Percentiles rank a stretch among this genome's conserved stretches.
Evolutionary conservation across 441 rosid species (phyloP).

Genomic region (Kokia cookei): DNA sequence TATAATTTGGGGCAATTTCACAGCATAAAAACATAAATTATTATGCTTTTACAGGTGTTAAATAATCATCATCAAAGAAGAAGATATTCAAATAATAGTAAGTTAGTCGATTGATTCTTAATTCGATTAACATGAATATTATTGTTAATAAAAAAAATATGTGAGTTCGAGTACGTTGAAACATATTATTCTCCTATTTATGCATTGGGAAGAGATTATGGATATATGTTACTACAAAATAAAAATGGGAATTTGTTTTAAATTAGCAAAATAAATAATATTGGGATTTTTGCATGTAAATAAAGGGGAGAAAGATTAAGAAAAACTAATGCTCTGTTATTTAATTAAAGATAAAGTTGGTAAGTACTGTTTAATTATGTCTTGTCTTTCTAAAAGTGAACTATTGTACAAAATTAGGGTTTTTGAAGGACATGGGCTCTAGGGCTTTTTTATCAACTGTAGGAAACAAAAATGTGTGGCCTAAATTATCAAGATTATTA

Average conservation of each 20-base stretch:
- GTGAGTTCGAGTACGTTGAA: too few species aligned
- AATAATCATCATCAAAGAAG: too few species aligned
- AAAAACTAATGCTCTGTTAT: background rate
- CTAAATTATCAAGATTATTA: background rate
- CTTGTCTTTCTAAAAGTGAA: slow-evolving; percentile 2
- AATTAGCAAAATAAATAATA: background rate
- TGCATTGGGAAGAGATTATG: too few species aligned
- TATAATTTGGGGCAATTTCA: background rate
- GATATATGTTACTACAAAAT: background rate
- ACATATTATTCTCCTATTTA: too few species aligned
- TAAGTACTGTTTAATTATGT: background rate
- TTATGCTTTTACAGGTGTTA: background rate
- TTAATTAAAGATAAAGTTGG: slow-evolving; percentile 12
- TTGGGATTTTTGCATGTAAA: background rate
- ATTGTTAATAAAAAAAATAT: too few species aligned
- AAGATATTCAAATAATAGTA: too few species aligned
- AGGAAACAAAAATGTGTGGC: background rate
- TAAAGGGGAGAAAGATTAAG: background rate
- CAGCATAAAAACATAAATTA: background rate
- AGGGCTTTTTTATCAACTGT: slow-evolving; percentile 21
- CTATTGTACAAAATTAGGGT: slow-evolving; percentile 32
- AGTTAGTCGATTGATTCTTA: too few species aligned
- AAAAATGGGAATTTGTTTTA: background rate
- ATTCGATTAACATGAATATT: too few species aligned
- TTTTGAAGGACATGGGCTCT: slow-evolving; percentile 17